Evolutionary conservation across 192 early-diverging fungal genomes (phyloP).

Genomic region (Backusella macrospora): DNA sequence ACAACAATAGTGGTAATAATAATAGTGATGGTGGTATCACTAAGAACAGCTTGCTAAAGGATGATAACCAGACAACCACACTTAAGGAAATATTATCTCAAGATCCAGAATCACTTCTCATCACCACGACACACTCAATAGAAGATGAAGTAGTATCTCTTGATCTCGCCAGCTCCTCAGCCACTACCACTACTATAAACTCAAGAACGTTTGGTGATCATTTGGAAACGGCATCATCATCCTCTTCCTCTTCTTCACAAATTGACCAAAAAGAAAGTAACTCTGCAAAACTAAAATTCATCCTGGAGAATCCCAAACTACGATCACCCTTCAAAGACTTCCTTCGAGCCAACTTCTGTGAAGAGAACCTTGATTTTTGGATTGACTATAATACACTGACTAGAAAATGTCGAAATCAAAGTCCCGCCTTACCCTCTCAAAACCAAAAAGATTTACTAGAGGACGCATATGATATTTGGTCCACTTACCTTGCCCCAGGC

Average conservation of each 20-base stretch:
- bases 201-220: not conserved
- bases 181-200: too few species aligned
- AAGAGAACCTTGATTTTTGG: conserved; percentile 77
- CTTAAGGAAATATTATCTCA: conserved; percentile 10
- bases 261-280: conserved; percentile 52
- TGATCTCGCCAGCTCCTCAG: not conserved
- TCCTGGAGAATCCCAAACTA: conserved; percentile 57
- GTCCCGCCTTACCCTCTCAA: conserved; percentile 39
- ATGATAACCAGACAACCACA: conserved; percentile 12
- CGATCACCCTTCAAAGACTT: conserved; percentile 65
- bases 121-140: conserved; percentile 8
- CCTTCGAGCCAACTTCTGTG: conserved; percentile 66
- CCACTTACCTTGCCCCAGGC: conserved; percentile 49
- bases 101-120: conserved; percentile 16
- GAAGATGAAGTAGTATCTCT: conserved; percentile 12
- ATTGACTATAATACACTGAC: conserved; percentile 51
- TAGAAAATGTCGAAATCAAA: conserved; percentile 48
- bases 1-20: not conserved
- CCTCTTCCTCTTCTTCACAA: not conserved
- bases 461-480: conserved; percentile 57
- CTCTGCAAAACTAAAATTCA: conserved; percentile 58
- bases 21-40: not conserved
- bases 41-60: not conserved
- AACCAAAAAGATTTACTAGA: conserved; percentile 47
- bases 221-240: not conserved